phyloP scores from a whole-genome alignment of 352 stramenopile genomes.

The Phytophthora megakarya region DNA sequence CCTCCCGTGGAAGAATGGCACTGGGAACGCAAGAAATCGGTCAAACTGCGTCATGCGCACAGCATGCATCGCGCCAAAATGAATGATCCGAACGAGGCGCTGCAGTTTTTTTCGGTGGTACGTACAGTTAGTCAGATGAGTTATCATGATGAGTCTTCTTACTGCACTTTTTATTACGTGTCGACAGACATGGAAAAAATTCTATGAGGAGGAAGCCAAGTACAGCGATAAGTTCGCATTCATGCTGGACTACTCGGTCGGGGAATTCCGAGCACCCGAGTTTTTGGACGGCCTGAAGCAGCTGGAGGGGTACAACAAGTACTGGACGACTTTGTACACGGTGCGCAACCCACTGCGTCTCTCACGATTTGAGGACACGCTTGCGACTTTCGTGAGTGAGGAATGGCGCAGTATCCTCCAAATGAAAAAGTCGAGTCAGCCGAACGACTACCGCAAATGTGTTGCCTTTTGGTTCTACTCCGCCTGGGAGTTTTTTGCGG shows the following conservation, averaged over 20 bases:
- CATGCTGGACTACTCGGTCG: conserved; percentile 64
- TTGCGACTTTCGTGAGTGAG: conserved; percentile 72
- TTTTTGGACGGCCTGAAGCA: conserved; percentile 78
- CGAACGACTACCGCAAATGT: conserved; percentile 88
- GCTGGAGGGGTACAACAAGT: conserved; percentile 83
- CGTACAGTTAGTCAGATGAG: conserved; percentile 10
- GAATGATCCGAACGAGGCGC: conserved; percentile 71
- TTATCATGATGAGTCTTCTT: not conserved
- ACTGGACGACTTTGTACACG: conserved; percentile 80
- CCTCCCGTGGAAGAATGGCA: conserved; percentile 77
- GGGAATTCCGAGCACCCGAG: conserved; percentile 69
- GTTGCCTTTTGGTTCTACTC: conserved; percentile 90
- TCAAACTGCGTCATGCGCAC: conserved; percentile 84
- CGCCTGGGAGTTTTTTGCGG: conserved; percentile 82
- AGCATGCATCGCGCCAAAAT: conserved; percentile 76
- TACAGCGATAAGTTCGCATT: conserved; percentile 89
- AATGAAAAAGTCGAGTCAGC: conserved; percentile 84
- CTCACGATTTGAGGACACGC: conserved; percentile 75
- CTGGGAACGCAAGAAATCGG: conserved; percentile 85
- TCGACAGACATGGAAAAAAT: conserved; percentile 89
- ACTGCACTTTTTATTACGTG: not conserved
- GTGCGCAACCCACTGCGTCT: conserved; percentile 74
- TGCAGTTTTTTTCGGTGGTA: conserved; percentile 86
- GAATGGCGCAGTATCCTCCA: conserved; percentile 79
- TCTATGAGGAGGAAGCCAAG: conserved; percentile 87